Conservation (phyloP, 768 basidiomycete genomes). For the Tricholoma matsutake region DNA sequence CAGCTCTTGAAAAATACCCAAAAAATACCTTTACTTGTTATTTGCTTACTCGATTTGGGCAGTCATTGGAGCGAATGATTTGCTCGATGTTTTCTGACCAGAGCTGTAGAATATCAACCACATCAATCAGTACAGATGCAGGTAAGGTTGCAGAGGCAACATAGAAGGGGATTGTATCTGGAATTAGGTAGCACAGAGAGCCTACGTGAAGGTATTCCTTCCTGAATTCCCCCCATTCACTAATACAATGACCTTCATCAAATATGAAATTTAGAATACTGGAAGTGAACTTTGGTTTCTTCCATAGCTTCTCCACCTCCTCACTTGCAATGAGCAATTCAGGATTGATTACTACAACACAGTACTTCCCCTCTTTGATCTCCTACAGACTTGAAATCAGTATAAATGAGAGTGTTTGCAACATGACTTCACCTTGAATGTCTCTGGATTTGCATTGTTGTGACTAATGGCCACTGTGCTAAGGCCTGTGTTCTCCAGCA, state of each 20-base stretch:
- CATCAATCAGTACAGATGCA: constrained; percentile 16
- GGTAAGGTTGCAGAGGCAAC: constrained; percentile 34
- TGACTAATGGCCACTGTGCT: constrained; percentile 15
- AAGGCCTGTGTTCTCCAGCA: constrained; percentile 14
- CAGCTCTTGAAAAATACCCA: background rate
- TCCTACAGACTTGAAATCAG: background rate
- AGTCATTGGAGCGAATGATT: constrained; percentile 25
- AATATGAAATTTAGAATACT: constrained; percentile 20
- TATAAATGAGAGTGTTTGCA: background rate
- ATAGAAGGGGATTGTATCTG: constrained; percentile 24
- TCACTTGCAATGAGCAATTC: background rate
- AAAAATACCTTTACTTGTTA: background rate
- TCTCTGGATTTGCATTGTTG: constrained; percentile 11
- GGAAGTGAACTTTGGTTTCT: background rate
- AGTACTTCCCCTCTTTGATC: constrained; percentile 15
- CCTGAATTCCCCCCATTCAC: constrained; percentile 34
- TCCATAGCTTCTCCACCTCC: background rate
- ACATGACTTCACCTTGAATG: constrained; percentile 15
- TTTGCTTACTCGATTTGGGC: background rate
- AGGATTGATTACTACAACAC: constrained; percentile 17
- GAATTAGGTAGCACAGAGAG: constrained; percentile 17
- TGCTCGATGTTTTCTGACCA: constrained; percentile 7
- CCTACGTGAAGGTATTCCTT: constrained; percentile 29
- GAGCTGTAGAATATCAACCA: constrained; percentile 20
- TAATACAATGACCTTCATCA: constrained; percentile 41